These are phyloP conservation scores for Afroboletus lepidellus DNA, from an alignment of 1,284 basidiomycete genomes.

Conservation along the genomic window DNA sequence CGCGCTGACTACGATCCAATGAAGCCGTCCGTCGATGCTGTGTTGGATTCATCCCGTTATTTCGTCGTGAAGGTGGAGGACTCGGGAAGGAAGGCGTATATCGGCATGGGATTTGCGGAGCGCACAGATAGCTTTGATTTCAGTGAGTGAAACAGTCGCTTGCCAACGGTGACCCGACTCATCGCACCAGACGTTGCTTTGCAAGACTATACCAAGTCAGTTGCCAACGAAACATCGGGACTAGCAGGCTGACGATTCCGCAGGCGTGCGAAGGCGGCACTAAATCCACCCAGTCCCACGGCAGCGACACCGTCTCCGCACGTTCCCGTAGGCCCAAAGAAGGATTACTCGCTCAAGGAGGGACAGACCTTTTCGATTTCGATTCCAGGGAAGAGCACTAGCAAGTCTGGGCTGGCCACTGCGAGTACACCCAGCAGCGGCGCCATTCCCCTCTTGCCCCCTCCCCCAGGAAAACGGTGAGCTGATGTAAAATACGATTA, in stretches of 20 bases:
- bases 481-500: constrained; percentile 19
- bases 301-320: constrained; percentile 50
- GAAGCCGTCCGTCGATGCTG: constrained; percentile 87
- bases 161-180: neutral
- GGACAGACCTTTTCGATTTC: constrained; percentile 94
- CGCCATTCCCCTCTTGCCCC: constrained; percentile 67
- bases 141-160: constrained; percentile 49
- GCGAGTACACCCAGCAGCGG: constrained; percentile 22
- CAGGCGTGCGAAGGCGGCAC: constrained; percentile 61
- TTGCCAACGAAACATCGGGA: constrained; percentile 1
- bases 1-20: constrained; percentile 83
- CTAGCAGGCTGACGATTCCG: constrained; percentile 1
- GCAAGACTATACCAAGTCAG: constrained; percentile 91
- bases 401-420: constrained; percentile 37
- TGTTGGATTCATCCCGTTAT: constrained; percentile 94
- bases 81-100: constrained; percentile 82
- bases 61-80: constrained; percentile 94
- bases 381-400: constrained; percentile 70
- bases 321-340: constrained; percentile 77
- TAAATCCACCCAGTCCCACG: constrained; percentile 53
- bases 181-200: constrained; percentile 77
- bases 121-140: constrained; percentile 93
- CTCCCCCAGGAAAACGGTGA: constrained; percentile 57
- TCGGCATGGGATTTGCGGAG: constrained; percentile 93
- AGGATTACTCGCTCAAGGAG: constrained; percentile 94